Base-by-base conservation (phyloP, 371 early-diverging fungal genomes). In the Syncephalastrum monosporum region DNA sequence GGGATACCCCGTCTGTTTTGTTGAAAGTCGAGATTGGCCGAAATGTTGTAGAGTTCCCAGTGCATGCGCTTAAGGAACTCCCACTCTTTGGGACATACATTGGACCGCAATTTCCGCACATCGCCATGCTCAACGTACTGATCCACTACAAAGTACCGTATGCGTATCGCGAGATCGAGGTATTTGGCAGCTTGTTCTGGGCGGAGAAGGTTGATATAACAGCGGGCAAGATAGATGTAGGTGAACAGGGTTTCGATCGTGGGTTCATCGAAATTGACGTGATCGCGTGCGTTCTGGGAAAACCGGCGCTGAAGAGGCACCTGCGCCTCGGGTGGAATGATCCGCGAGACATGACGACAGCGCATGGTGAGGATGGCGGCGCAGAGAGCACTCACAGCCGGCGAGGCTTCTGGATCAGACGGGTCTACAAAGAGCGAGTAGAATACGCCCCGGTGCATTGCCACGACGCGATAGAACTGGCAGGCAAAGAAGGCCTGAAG, bases 51-150 rank as follows among this genome's bases (percentile, higher is more conserved):
- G 24, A 75, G 29, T 2, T 58, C 57, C 47, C 51, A 53, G 38
- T 72, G 68, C 15, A 66, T 47, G 17, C 77, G 61, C 21, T 69
- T 69, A 17, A 74, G 74, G 24, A 63, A 67, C 29, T 74, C 74
- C 10, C 61, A 62, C 46, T 77, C 72, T 0, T 53, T 50, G 5
- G 46, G 12, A 41, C 44, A 19, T 8, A 25, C 17, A 29, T 42
- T 47, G 46, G 27, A 14, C 38, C 38, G 38, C 38, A 33, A 0
- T 33, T 12, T 33, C 8, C 38, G 38, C 38, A 33, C 38, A 23
- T 16, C 41, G 19, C 48, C 50, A 12, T 46, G 27, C 51, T 55
- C 49, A 55, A 46, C 47, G 45, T 61, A 50, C 4, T 47, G 51
- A 8, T 67, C 64, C 3, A 49, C 50, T n/a, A 75, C 24, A 4